Base-by-base conservation (phyloP, 2,329 filamentous ascomycete genomes). In the Bipolaris cookei region DNA sequence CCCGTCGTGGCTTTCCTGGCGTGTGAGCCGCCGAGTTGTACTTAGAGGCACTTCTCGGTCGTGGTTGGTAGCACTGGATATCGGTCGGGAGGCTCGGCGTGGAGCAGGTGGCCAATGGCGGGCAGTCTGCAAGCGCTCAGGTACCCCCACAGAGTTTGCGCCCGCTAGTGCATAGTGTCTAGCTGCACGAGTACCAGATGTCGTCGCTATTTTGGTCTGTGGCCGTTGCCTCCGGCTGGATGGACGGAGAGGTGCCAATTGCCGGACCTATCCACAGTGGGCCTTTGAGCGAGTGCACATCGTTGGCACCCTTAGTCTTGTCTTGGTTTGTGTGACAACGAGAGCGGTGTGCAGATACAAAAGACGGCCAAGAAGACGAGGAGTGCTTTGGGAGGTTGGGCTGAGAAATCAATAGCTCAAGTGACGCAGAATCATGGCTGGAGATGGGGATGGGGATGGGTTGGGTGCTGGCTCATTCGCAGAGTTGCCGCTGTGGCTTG, bases 41-140 rank as follows among this genome's bases (percentile, higher is more conserved):
- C 53, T 51, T 59, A 63, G 67, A 63, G 67, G 64, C 62, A 66
- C 49, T 53, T 51, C 49, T 53, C 54, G 63, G 38, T 69, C 34
- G 70, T 75, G 73, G 71, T 71, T 75, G 73, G 73, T 60, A 70
- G 67, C 65, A 64, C 60, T 49, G 53, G 46, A 62, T 57, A 42
- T 61, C 58, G 54, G 49, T 30, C 37, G 37, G 38, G 16, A 34
- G 30, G 25, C 51, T 48, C 43, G 62, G 62, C 54, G 60, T 65
- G 38, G 63, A 62, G 63, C 55, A 53, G 46, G 60, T 43, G 65
- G 65, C 72, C 71, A 74, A 73, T 73, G 54, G 44, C 7, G 14
- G 34, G 34, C 21, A 50, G 55, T 61, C 57, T 66, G 58, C 62
- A 73, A 67, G 69, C 72, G 72, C 72, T 71, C 63, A 66, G 55